Evolutionary conservation across 257 asterid genomes (phyloP).

Genomic region (Rauvolfia tetraphylla): DNA sequence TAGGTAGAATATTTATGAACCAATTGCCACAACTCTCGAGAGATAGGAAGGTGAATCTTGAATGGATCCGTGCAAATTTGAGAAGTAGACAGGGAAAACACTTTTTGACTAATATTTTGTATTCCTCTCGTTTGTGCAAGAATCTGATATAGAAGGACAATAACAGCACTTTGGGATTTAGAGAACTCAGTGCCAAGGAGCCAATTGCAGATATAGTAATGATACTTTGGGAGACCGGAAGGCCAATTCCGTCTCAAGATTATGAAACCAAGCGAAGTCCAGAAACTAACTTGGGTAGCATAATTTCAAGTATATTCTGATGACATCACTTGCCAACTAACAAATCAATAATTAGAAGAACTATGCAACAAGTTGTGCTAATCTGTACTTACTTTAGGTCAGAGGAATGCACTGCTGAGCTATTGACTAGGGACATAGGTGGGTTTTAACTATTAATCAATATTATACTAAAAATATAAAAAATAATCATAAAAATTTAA

Average conservation of each 20-base stretch:
- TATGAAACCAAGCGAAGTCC: neutral
- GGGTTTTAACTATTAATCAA: too few relatives aligned
- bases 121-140: too few relatives aligned
- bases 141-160: neutral
- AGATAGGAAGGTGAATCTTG: neutral
- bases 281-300: slow-evolving; percentile 4
- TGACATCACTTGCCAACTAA: slow-evolving; percentile 15
- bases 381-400: neutral
- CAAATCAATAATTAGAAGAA: slow-evolving; percentile 4
- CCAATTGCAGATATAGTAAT: neutral
- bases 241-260: neutral
- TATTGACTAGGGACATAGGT: neutral
- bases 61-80: too few relatives aligned
- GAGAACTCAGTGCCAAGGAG: neutral
- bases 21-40: neutral
- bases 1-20: neutral
- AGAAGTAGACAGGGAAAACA: neutral
- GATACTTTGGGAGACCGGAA: neutral
- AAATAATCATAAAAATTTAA: too few relatives aligned
- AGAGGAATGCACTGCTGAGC: too few relatives aligned
- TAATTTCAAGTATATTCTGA: slow-evolving; percentile 2
- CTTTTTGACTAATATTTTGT: neutral
- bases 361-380: too few relatives aligned
- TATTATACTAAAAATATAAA: too few relatives aligned
- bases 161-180: neutral